Percentiles rank a stretch among this genome's conserved stretches.
Evolutionary conservation across 2,329 filamentous ascomycete species (phyloP).

Genomic region (Arthrobotrys entomopaga): DNA sequence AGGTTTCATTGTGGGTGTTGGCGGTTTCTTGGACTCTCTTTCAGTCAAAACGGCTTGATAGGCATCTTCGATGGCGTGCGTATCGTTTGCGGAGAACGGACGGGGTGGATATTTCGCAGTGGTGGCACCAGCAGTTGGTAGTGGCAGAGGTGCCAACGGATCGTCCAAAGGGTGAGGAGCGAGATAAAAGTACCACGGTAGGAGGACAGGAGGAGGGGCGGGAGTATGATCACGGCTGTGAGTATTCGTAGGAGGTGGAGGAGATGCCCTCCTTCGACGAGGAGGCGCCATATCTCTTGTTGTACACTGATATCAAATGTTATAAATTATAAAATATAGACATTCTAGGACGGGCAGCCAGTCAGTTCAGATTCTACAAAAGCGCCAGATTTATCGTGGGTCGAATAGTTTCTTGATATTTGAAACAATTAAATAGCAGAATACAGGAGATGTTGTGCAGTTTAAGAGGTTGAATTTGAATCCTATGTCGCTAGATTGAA

Average conservation of each 20-base stretch:
- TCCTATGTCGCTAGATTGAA: too few species aligned
- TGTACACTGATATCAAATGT: background rate
- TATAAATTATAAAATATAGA: background rate
- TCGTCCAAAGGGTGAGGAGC: conserved; percentile 87
- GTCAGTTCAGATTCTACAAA: too few species aligned
- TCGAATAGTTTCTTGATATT: too few species aligned
- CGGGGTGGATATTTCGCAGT: conserved; percentile 72
- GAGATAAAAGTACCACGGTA: conserved; percentile 84
- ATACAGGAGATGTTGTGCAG: background rate
- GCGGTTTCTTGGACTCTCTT: conserved; percentile 36
- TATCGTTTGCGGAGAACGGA: conserved; percentile 82
- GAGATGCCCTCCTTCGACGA: conserved; percentile 39
- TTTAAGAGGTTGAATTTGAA: background rate
- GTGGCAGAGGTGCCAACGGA: conserved; percentile 75
- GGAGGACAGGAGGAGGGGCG: conserved; percentile 66
- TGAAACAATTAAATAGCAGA: too few species aligned
- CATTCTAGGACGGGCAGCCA: conserved; percentile 1
- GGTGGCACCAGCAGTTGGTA: conserved; percentile 67
- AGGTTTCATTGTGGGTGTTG: conserved; percentile 28
- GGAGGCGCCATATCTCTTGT: conserved; percentile 31
- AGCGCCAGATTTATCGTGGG: too few species aligned
- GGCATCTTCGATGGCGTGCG: conserved; percentile 79
- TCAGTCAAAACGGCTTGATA: conserved; percentile 71
- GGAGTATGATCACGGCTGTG: conserved; percentile 53
- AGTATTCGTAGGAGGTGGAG: conserved; percentile 54